Base-by-base conservation (phyloP, 495 filamentous ascomycete genomes). In the Viridothelium virens region DNA sequence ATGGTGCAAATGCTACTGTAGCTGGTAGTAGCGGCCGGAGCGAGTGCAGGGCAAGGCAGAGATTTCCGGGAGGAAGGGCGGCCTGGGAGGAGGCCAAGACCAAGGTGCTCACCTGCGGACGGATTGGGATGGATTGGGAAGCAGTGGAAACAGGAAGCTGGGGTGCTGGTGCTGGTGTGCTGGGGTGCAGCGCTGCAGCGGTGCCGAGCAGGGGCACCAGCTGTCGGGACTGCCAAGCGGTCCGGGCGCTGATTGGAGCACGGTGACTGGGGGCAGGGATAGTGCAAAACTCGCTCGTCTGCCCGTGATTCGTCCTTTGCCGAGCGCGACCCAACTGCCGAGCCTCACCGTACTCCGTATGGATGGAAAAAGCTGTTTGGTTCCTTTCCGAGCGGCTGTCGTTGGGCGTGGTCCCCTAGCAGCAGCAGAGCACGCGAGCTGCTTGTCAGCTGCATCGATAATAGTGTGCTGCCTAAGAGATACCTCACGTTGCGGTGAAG, bases 371-470 rank as follows among this genome's bases (percentile, higher is more conserved):
- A 59, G 53, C 18, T 59, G 53, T 59, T 59, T 59, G 3, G n/a
- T n/a, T 59, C 5, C 53, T 36, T 59, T 36, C 53, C 53, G 53
- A 59, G 53, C 53, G 53, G 25, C 53, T 59, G 53, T 59, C 10
- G 53, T 11, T 59, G n/a, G 25, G 12, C 14, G 48, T 18, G 48
- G 14, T 18, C 41, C 9, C 25, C 25, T 1, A 25, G 25, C 25
- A 25, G 25, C 25, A 25, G 25, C 25, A 25, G 31, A 33, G 53
- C 53, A 59, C 53, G 53, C 53, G 53, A 59, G 53, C 53, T 59
- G 53, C 53, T 59, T 36, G 53, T 59, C 53, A 59, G 53, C 53
- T 59, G 53, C 53, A 59, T 31, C 53, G 53, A 59, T 59, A 59
- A 59, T 36, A 31, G 53, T 33, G 53, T 33, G 53, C 53, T 11